phyloP scores from a whole-genome alignment of 2,329 filamentous ascomycete genomes.

The Ascochyta clinopodiicola region DNA sequence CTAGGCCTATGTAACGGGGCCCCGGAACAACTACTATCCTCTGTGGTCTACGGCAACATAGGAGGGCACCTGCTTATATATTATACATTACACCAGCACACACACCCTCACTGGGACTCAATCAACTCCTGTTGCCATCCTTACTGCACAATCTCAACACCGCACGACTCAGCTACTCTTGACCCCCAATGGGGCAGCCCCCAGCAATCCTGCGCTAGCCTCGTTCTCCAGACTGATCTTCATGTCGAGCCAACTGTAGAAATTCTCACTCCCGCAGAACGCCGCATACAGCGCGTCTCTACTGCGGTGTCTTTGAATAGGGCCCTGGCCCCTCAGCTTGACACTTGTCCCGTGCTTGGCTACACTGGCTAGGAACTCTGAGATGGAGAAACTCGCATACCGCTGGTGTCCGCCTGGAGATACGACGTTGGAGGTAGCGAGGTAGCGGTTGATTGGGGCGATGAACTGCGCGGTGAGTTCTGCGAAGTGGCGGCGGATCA shows the following conservation, averaged over 20 bases:
- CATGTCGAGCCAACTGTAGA: slow-evolving; percentile 53
- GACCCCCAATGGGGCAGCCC: slow-evolving; percentile 7
- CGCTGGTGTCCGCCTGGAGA: slow-evolving; percentile 46
- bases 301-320: slow-evolving; percentile 46
- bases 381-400: slow-evolving; percentile 49
- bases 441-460: slow-evolving; percentile 50
- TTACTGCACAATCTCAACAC: background rate
- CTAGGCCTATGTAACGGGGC: no score
- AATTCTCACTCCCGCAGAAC: slow-evolving; percentile 49
- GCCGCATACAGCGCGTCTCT: slow-evolving; percentile 47
- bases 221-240: slow-evolving; percentile 51
- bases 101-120: no score
- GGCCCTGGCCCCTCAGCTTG: slow-evolving; percentile 47
- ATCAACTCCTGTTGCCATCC: no score
- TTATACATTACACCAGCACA: background rate
- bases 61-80: background rate
- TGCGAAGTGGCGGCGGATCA: slow-evolving; percentile 51
- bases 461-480: slow-evolving; percentile 51
- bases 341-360: slow-evolving; percentile 49
- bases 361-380: slow-evolving; percentile 47
- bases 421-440: slow-evolving; percentile 45
- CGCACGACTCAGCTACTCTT: background rate
- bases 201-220: slow-evolving; percentile 47
- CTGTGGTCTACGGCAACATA: background rate
- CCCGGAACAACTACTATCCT: no score